Conservation (phyloP, 768 basidiomycete genomes). For the Tremella mesenterica region DNA sequence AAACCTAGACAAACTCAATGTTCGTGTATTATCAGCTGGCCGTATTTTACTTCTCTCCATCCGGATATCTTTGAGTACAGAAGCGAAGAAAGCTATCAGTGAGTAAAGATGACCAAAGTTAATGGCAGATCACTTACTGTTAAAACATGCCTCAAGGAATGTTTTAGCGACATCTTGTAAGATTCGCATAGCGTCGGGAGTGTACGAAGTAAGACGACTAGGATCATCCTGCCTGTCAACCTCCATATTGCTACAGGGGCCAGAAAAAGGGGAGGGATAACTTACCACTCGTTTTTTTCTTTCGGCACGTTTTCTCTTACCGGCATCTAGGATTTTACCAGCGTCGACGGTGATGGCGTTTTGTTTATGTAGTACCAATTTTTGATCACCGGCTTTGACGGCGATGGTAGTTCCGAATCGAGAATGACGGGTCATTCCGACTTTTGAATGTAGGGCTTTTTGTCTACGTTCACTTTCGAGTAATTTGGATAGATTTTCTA, state of each 20-base stretch:
- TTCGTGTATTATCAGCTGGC: conserved; percentile 86
- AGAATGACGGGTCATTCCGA: conserved; percentile 71
- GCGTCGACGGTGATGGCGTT: conserved; percentile 58
- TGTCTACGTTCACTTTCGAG: conserved; percentile 66
- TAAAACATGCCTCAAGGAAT: conserved; percentile 78
- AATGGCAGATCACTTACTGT: conserved; percentile 54
- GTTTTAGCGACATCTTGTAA: conserved; percentile 62
- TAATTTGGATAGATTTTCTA: conserved; percentile 56
- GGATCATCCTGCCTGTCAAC: conserved; percentile 25
- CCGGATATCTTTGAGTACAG: conserved; percentile 82
- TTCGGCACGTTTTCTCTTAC: conserved; percentile 33
- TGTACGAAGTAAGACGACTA: conserved; percentile 19
- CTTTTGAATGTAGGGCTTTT: conserved; percentile 54
- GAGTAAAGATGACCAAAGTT: not conserved
- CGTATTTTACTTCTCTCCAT: conserved; percentile 83
- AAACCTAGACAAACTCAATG: conserved; percentile 81
- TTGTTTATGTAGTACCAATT: conserved; percentile 69
- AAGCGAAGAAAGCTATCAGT: conserved; percentile 68
- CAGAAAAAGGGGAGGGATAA: not conserved
- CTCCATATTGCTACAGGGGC: not conserved
- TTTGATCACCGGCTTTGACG: conserved; percentile 53
- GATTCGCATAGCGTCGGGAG: conserved; percentile 41
- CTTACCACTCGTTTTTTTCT: conserved; percentile 24
- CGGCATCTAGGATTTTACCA: conserved; percentile 36
- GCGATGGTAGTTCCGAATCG: conserved; percentile 93